Percentiles rank a stretch among this genome's conserved stretches.
These are phyloP conservation scores for Podila verticillata DNA, from an alignment of 192 early-diverging fungal genomes.

Conservation along the genomic window DNA sequence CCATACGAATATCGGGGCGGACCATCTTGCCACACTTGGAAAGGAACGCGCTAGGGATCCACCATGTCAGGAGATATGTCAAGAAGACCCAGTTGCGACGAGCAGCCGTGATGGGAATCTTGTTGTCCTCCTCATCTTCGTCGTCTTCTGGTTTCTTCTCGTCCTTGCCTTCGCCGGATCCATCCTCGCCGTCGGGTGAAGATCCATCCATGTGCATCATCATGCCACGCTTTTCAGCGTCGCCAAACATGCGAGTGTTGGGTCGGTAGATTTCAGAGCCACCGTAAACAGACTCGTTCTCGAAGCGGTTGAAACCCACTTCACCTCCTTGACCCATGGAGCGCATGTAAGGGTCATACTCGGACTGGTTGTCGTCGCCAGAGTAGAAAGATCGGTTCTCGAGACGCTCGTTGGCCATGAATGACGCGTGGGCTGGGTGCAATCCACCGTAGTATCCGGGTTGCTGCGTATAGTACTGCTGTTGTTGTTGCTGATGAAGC, in stretches of 20 bases:
- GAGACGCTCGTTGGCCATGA: conserved; percentile 42
- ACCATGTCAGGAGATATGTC: conserved; percentile 84
- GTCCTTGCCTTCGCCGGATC: conserved; percentile 49
- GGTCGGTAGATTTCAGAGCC: conserved; percentile 53
- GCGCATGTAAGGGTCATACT: conserved; percentile 70
- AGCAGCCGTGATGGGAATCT: conserved; percentile 61
- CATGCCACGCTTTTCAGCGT: conserved; percentile 59
- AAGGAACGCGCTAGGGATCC: conserved; percentile 81
- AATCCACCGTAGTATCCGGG: conserved; percentile 29
- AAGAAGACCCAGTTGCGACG: conserved; percentile 86
- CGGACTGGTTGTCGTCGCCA: conserved; percentile 67
- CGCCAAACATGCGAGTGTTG: conserved; percentile 53
- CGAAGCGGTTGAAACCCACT: conserved; percentile 25
- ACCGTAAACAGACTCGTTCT: conserved; percentile 53
- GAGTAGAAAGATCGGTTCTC: conserved; percentile 55
- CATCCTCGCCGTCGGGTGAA: conserved; percentile 43
- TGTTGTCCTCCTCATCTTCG: conserved; percentile 63
- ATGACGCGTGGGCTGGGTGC: conserved; percentile 29
- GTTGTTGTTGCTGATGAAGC: conserved; percentile 47
- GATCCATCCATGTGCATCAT: conserved; percentile 43
- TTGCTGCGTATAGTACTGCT: conserved; percentile 48
- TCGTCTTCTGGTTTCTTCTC: conserved; percentile 18
- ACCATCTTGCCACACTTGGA: conserved; percentile 80
- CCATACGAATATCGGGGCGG: conserved; percentile 82
- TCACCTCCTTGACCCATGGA: conserved; percentile 23